Base-by-base conservation (phyloP, 176 grass and related monocot species). In the Phoenix dactylifera region DNA sequence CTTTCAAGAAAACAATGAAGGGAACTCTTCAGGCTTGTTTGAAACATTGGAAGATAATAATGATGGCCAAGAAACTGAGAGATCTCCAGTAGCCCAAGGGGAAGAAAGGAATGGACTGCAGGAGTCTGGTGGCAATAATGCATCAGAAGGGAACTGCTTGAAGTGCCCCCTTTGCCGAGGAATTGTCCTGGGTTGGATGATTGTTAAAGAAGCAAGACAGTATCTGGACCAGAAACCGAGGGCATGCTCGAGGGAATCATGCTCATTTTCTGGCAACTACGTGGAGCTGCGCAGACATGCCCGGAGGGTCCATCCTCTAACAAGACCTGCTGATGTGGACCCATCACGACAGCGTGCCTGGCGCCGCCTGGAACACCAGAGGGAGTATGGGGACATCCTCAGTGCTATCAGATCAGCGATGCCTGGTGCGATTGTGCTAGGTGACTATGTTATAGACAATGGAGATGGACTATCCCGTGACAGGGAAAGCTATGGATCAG, bases 111-210 rank as follows among this genome's bases (percentile, higher is more conserved):
- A 56, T 61, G 29, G 52, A 68, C 53, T 35, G 6, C 62, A 80
- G 59, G 86, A 68, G 55, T 84, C 70, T 64, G 57, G 76, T 74
- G 81, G 64, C 6, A 24, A 73, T 64, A 50, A 55, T 64, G 57
- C 69, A 55, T 67, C 49, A 66, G 77, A 59, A 72, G 69, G 63
- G 51, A 75, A 60, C 70, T 50, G 75, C 51, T 28, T 97, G 24
- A 97, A 88, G 63, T 97, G 93, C 23, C 93, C 93, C 22, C 78
- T 91, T 28, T 97, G 93, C 71, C 84, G 87, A 77, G 93, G 93
- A 59, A 81, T 67, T 17, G 93, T 97, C 26, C 74, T 70, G 15
- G 84, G 77, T 69, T 82, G 83, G 92, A 80, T 74, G 74, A 79
- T 89, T 72, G 76, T 86, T 66, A 72, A 72, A 74, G 87, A 97